phyloP scores from a whole-genome alignment of 371 early-diverging fungal species.

The Sporodiniella umbellata region DNA sequence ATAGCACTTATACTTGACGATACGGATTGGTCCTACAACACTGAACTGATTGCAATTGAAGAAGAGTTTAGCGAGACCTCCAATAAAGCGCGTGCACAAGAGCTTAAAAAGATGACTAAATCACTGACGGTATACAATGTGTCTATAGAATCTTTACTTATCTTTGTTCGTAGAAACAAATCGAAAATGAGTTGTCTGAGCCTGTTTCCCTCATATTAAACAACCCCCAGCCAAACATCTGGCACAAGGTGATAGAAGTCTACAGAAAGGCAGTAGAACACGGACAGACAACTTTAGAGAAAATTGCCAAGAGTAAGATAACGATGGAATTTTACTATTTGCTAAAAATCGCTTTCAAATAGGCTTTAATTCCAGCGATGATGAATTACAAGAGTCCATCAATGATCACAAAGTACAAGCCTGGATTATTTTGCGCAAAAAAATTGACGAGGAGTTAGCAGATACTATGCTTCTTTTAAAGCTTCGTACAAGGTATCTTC shows the following conservation, averaged over 20 bases:
- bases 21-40: slow-evolving; percentile 77
- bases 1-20: slow-evolving; percentile 54
- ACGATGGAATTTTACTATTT: background rate
- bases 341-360: background rate
- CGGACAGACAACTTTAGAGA: slow-evolving; percentile 31
- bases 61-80: slow-evolving; percentile 67
- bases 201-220: slow-evolving; percentile 68
- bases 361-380: slow-evolving; percentile 61
- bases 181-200: slow-evolving; percentile 65
- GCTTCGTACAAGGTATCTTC: slow-evolving; percentile 52
- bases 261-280: slow-evolving; percentile 56
- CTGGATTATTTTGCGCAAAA: slow-evolving; percentile 73
- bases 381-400: slow-evolving; percentile 49
- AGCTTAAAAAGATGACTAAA: slow-evolving; percentile 75
- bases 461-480: slow-evolving; percentile 79
- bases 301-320: slow-evolving; percentile 39
- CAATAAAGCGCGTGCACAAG: slow-evolving; percentile 66
- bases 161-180: slow-evolving; percentile 48
- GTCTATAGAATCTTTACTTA: too few species aligned
- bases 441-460: slow-evolving; percentile 76
- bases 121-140: slow-evolving; percentile 2
- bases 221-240: slow-evolving; percentile 64
- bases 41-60: slow-evolving; percentile 63
- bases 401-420: slow-evolving; percentile 56
- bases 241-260: slow-evolving; percentile 63